Base-by-base conservation (phyloP, 2,329 filamentous ascomycete species). In the Alternaria metachromatica region DNA sequence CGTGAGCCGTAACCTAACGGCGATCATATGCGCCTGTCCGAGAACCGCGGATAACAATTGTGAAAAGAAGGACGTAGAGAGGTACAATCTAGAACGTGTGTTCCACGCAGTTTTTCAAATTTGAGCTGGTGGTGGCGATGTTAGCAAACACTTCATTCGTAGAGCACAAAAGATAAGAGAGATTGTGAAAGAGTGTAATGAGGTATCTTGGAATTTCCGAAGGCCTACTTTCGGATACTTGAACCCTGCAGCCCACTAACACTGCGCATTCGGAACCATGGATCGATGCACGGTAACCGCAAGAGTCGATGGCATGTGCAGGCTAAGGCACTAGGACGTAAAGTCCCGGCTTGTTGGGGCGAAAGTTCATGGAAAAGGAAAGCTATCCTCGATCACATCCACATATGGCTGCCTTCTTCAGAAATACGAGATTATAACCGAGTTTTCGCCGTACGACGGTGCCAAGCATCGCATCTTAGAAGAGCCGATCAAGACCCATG, bases 401-500 rank as follows among this genome's bases (percentile, higher is more conserved):
- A 10, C 13, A 21, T 25, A 23, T 15, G 30, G 23, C 20, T 41
- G 49, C 49, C 30, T 21, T 21, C 13, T 21, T 53, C 13, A 23
- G 13, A 41, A 53, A n/a, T 9, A 53, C 21, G 28, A 23, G 18
- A 37, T 18, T 12, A 51, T 21, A 33, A 41, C 11, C 12, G 28
- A n/a, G 8, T 15, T 15, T 21, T 33, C 49, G 20, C 49, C 49
- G 37, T 20, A 13, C 20, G 21, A 53, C 20, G 28, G 8, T 41
- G 30, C 49, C 15, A n/a, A 37, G 13, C 30, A 41, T n/a, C 20
- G 13, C 37, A 25, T 5, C 28, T 43, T 48, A 73, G 30, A 68
- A 71, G 11, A 71, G 67, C 2, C 62, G 59, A 45, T 69, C 66
- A 18, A 74, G 59, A 11, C 70, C 70, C 25, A 44, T 57, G 10